Conservation (phyloP, 139 green algal species). For the Chlamydomonas asymmetrica region DNA sequence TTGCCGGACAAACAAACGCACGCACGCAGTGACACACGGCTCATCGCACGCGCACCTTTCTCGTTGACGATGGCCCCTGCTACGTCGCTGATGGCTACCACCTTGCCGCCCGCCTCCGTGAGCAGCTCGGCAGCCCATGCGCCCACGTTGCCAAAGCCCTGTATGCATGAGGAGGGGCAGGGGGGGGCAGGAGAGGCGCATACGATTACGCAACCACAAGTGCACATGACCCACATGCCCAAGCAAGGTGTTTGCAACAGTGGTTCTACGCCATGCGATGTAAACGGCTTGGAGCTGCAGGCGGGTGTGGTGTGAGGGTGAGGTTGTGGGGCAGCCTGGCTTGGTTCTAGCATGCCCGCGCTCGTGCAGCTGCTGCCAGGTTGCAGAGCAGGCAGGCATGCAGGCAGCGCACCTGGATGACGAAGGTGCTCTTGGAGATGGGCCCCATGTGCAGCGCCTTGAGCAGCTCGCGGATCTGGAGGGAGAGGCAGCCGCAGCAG, state of each 20-base stretch:
- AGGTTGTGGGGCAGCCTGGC: too few relatives aligned
- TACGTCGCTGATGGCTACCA: slow-evolving; percentile 84
- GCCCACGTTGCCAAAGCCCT: slow-evolving; percentile 94
- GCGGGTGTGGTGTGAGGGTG: too few relatives aligned
- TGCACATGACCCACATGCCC: slow-evolving; percentile 1
- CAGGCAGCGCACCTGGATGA: too few relatives aligned
- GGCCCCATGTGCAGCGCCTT: slow-evolving; percentile 40
- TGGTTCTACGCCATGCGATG: too few relatives aligned
- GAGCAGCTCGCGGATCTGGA: slow-evolving; percentile 77
- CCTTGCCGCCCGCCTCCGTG: slow-evolving; percentile 72
- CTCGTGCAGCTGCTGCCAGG: too few relatives aligned
- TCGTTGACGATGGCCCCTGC: slow-evolving; percentile 69
- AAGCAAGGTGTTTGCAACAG: too few relatives aligned
- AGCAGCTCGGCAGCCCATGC: slow-evolving; percentile 71
- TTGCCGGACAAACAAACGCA: too few relatives aligned
- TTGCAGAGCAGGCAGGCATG: too few relatives aligned
- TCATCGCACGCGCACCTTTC: slow-evolving; percentile 37
- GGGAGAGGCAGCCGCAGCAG: too few relatives aligned
- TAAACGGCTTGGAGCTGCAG: too few relatives aligned
- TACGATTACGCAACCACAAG: not conserved
- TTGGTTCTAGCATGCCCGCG: too few relatives aligned
- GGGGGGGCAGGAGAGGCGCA: not conserved
- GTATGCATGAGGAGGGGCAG: slow-evolving; percentile 8
- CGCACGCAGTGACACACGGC: not conserved
- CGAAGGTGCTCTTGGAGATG: too few relatives aligned